Evolutionary conservation across 345 rosid species (phyloP), one percentile per base, ranked within the genome.

Genomic region (Melaleuca quinquenervia): DNA sequence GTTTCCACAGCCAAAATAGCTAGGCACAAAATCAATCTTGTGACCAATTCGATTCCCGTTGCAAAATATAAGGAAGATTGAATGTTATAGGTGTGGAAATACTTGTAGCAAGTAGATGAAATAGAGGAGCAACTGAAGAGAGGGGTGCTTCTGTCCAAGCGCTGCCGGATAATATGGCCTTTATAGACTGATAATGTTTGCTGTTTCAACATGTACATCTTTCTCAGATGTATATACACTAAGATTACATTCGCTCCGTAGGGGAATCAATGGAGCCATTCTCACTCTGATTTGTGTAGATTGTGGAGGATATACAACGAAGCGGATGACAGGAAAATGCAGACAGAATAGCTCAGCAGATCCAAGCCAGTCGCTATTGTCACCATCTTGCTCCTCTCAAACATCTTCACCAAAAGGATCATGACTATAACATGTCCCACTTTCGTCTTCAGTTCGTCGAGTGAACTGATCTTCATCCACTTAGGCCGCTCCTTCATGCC

Each of bases 341-440:
- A 96, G 54, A 96, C 78, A 12, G 99, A 96, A 88, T 97, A 97
- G 88, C 98, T 92, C 52, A 97, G 91, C 45, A 97, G 92, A 87
- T 97, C 98, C 8, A 92, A n/a, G 52, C 98, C 98, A 0, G 98
- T 95, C 24, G 96, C 89, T 62, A 96, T 96, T 21, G 93, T 89
- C 87, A 96, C 98, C 96, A 94, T 93, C 89, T 96, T 96, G 95
- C 99, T 95, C 93, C 96, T 93, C 90, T 96, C 99, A 76, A 96
- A 94, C 99, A 97, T 97, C 93, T 97, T 97, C 90, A 97, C 98
- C 15, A 97, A 76, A 36, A 96, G 95, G 89, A 97, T 96, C 98
- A 97, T 97, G 2, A 97, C 99, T 44, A 97, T 97, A 51, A 96
- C 98, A 88, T 97, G 98, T 45, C 99, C 98, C 18, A 95, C 95